Percentiles rank a stretch among this genome's conserved stretches.
Conservation (phyloP, 192 early-diverging fungal genomes). For the Gaertneriomyces sp. region DNA sequence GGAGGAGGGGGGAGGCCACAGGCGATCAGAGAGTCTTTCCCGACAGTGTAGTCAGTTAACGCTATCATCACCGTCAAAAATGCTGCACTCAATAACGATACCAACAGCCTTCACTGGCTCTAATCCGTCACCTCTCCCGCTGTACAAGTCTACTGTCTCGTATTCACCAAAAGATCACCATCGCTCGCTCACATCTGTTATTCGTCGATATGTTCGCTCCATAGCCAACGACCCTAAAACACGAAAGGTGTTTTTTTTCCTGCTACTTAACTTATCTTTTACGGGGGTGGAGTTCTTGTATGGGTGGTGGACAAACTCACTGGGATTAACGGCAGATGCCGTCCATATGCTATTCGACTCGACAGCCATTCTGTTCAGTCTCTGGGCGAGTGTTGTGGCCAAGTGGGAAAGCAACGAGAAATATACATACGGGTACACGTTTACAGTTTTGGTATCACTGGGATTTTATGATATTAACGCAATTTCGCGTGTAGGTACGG, state of each 20-base stretch:
- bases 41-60: no score
- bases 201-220: constrained; percentile 39
- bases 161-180: constrained; percentile 14
- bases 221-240: constrained; percentile 72
- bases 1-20: no score
- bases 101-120: not conserved
- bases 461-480: not conserved
- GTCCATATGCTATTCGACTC: constrained; percentile 99
- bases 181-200: not conserved
- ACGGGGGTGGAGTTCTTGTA: constrained; percentile 78
- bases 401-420: constrained; percentile 83
- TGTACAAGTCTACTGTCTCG: constrained; percentile 7
- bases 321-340: constrained; percentile 92
- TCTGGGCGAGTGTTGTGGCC: constrained; percentile 84
- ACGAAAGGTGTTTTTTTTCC: constrained; percentile 89
- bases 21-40: no score
- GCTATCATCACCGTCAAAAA: not conserved
- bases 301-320: constrained; percentile 52
- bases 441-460: not conserved
- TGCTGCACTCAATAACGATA: constrained; percentile 27
- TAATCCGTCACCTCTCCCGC: not conserved
- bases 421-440: constrained; percentile 66
- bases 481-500: constrained; percentile 61
- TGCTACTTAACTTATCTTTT: constrained; percentile 87
- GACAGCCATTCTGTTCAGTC: constrained; percentile 79